A percentile compares a stretch with the other conserved stretches of the same genome.
Conservation (phyloP, 2,329 filamentous ascomycete species). For the Ambrosiella cleistominuta region DNA sequence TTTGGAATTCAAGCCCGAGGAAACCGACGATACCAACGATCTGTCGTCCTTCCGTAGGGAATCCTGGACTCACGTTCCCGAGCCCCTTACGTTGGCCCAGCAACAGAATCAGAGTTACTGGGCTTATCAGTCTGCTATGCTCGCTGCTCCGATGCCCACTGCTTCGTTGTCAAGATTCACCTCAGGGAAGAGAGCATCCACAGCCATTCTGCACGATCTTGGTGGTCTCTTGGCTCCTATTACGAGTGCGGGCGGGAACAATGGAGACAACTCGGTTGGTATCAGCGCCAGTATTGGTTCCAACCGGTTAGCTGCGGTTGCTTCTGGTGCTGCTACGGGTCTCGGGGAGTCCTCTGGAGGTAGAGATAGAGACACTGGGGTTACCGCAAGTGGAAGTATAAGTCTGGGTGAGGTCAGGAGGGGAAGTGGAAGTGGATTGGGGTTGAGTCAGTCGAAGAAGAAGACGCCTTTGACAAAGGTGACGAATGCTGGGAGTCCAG, state of each 20-base stretch:
- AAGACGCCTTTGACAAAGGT: neutral
- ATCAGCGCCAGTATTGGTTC: neutral
- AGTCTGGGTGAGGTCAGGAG: neutral
- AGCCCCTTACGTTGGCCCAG: slow-evolving; percentile 23
- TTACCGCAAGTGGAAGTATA: neutral
- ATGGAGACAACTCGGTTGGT: no score
- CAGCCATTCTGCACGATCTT: slow-evolving; percentile 40
- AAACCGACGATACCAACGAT: slow-evolving; percentile 10
- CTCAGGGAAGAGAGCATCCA: slow-evolving; percentile 36
- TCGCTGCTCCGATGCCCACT: slow-evolving; percentile 24
- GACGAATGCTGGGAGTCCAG: neutral
- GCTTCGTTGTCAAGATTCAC: slow-evolving; percentile 16
- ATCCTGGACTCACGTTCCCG: slow-evolving; percentile 20
- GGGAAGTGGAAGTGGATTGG: neutral
- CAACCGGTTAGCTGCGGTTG: neutral
- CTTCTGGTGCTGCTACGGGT: neutral
- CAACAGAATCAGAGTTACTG: slow-evolving; percentile 12
- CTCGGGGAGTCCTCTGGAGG: neutral
- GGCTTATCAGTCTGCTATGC: slow-evolving; percentile 12
- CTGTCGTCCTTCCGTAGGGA: slow-evolving; percentile 18
- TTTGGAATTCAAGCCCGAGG: slow-evolving; percentile 33
- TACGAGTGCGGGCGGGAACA: neutral
- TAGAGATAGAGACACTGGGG: neutral
- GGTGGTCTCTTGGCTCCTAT: slow-evolving; percentile 34
- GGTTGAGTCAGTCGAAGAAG: neutral